Evolutionary conservation across 2,329 filamentous ascomycete species (phyloP).

Genomic region (Fusarium incarnatum): DNA sequence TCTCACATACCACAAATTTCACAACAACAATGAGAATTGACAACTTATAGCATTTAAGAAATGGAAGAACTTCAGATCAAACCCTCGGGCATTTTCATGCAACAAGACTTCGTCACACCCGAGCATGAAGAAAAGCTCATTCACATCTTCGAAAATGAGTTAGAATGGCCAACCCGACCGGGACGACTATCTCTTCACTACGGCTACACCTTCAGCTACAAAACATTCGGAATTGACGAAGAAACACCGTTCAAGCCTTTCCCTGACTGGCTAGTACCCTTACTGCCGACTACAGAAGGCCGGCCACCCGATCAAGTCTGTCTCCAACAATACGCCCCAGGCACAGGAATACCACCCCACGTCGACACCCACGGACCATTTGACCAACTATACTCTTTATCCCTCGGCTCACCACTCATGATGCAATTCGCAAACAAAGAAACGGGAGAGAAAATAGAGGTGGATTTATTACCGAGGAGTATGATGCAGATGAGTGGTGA

Average conservation of each 20-base stretch:
- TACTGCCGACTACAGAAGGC: slow-evolving; percentile 58
- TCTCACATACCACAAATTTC: not conserved
- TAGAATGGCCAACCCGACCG: slow-evolving; percentile 59
- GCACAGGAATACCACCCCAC: slow-evolving; percentile 70
- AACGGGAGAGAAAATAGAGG: slow-evolving; percentile 50
- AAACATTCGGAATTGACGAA: slow-evolving; percentile 66
- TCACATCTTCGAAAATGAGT: slow-evolving; percentile 55
- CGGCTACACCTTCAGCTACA: slow-evolving; percentile 69
- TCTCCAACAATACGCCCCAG: slow-evolving; percentile 70
- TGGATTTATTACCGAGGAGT: slow-evolving; percentile 61
- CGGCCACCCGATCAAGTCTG: slow-evolving; percentile 68
- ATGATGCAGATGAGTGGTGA: slow-evolving; percentile 65
- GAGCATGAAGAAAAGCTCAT: slow-evolving; percentile 60
- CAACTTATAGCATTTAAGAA: not conserved
- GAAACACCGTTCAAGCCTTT: slow-evolving; percentile 62
- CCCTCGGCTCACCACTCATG: slow-evolving; percentile 56
- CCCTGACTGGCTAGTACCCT: slow-evolving; percentile 62
- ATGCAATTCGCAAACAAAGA: slow-evolving; percentile 57
- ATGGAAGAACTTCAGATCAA: slow-evolving; percentile 44
- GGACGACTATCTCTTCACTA: slow-evolving; percentile 65
- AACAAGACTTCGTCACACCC: slow-evolving; percentile 59
- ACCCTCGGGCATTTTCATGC: slow-evolving; percentile 57
- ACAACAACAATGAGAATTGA: not conserved
- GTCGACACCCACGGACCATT: slow-evolving; percentile 66
- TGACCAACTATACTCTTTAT: slow-evolving; percentile 60